phyloP scores from a whole-genome alignment of 2,329 filamentous ascomycete species.

The Botryotinia globosa region DNA sequence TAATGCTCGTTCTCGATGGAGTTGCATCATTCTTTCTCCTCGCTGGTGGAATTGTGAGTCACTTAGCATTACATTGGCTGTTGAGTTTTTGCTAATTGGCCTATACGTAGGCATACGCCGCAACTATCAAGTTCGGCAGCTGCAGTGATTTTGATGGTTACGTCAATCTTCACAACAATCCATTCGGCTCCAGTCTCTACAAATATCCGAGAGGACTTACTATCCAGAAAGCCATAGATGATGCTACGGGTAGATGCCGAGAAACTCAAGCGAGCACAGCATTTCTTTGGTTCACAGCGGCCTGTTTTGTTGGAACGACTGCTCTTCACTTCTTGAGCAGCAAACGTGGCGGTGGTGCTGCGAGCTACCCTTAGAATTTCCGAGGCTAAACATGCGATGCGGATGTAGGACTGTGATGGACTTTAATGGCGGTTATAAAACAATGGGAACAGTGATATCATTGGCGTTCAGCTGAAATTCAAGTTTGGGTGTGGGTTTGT shows the following conservation, averaged over 20 bases:
- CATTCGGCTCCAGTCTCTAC: too few relatives aligned
- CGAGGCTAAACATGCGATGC: neutral
- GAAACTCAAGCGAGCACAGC: conserved; percentile 71
- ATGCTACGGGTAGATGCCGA: conserved; percentile 48
- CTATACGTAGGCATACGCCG: conserved; percentile 26
- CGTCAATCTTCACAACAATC: too few relatives aligned
- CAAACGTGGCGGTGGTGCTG: neutral
- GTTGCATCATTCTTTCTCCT: conserved; percentile 33
- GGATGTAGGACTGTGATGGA: neutral
- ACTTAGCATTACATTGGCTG: too few relatives aligned
- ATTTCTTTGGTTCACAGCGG: conserved; percentile 78
- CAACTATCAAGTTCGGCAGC: conserved; percentile 28
- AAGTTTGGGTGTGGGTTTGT: neutral
- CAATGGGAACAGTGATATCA: neutral
- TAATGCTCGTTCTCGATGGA: conserved; percentile 30
- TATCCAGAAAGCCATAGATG: too few relatives aligned
- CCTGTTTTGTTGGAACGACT: conserved; percentile 55
- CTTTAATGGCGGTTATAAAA: neutral
- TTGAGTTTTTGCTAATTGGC: too few relatives aligned
- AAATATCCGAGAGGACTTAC: too few relatives aligned
- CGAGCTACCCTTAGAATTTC: neutral
- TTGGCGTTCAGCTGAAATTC: neutral
- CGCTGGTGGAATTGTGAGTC: conserved; percentile 29
- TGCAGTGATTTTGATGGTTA: conserved; percentile 11
- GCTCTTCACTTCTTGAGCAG: conserved; percentile 43